A percentile compares a stretch with the other conserved stretches of the same genome.
phyloP scores from a whole-genome alignment of 768 basidiomycete genomes.

The Gymnopilus junonius region DNA sequence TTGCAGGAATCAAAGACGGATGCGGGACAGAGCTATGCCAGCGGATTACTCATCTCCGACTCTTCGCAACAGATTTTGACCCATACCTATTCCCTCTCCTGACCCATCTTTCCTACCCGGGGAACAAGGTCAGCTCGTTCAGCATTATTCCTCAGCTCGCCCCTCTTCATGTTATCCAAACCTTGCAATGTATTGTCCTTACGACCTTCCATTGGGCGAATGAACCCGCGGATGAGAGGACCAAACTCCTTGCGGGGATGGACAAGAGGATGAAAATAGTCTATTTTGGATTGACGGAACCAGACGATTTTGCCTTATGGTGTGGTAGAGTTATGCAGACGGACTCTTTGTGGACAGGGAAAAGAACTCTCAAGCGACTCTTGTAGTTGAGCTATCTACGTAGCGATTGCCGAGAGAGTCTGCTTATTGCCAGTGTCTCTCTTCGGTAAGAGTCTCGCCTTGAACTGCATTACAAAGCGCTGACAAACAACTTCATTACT shows the following conservation, averaged over 20 bases:
- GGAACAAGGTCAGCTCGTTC: background rate
- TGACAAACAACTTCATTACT: background rate
- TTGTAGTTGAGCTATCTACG: background rate
- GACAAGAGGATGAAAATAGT: conserved; percentile 20
- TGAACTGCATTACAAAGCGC: background rate
- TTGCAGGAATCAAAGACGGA: conserved; percentile 2
- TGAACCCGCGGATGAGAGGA: conserved; percentile 12
- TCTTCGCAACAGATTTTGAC: conserved; percentile 10
- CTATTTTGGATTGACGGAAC: conserved; percentile 15
- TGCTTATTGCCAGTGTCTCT: background rate
- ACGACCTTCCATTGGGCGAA: conserved; percentile 24
- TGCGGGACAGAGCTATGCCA: conserved; percentile 12
- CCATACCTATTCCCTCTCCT: conserved; percentile 14
- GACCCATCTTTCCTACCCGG: conserved; percentile 21
- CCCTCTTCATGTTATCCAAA: conserved; percentile 1
- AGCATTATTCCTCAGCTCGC: background rate
- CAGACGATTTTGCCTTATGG: conserved; percentile 24
- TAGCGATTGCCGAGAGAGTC: background rate
- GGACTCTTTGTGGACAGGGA: conserved; percentile 21
- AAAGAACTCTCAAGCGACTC: background rate
- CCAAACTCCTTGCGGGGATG: conserved; percentile 2
- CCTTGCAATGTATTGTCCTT: conserved; percentile 18
- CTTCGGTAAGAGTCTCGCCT: background rate
- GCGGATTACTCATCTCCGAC: conserved; percentile 26
- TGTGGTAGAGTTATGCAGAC: conserved; percentile 16